Conservation (phyloP, 2,329 filamentous ascomycete species). For the Fusarium denticulatum region DNA sequence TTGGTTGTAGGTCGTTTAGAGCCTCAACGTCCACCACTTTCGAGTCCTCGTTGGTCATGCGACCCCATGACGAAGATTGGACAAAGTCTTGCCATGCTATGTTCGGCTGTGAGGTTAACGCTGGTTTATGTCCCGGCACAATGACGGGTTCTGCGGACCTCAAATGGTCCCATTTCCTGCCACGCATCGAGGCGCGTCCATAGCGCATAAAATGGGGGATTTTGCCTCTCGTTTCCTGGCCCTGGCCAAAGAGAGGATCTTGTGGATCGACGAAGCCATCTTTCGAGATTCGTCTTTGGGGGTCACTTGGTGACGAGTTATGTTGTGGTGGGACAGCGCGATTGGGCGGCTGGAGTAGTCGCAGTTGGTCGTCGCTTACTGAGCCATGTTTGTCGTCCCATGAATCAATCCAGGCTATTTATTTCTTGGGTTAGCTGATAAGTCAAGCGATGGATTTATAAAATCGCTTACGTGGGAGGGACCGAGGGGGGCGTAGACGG, state of each 20-base stretch:
- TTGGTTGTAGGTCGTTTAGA: slow-evolving; percentile 58
- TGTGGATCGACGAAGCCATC: slow-evolving; percentile 59
- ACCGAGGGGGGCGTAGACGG: slow-evolving; percentile 41
- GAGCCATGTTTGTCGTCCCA: slow-evolving; percentile 56
- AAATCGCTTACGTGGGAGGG: slow-evolving; percentile 40
- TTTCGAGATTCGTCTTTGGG: slow-evolving; percentile 56
- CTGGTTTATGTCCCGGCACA: slow-evolving; percentile 58
- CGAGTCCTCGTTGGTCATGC: slow-evolving; percentile 57
- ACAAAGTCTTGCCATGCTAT: slow-evolving; percentile 64
- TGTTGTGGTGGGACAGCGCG: slow-evolving; percentile 53
- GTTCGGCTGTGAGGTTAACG: slow-evolving; percentile 50
- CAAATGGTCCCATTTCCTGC: slow-evolving; percentile 69
- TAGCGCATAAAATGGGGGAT: slow-evolving; percentile 60
- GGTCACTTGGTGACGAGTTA: slow-evolving; percentile 54
- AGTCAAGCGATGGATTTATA: background rate
- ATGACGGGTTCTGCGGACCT: slow-evolving; percentile 69
- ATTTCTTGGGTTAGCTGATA: slow-evolving; percentile 7
- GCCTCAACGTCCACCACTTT: slow-evolving; percentile 58
- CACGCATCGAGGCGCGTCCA: slow-evolving; percentile 57
- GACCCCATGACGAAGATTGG: slow-evolving; percentile 63
- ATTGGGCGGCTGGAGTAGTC: slow-evolving; percentile 52
- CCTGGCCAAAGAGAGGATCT: slow-evolving; percentile 51
- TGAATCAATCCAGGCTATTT: slow-evolving; percentile 59
- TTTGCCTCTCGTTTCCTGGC: slow-evolving; percentile 47
- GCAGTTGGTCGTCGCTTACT: slow-evolving; percentile 51